phyloP scores from a whole-genome alignment of 768 basidiomycete genomes.

The Erythrobasidium yunnanense region DNA sequence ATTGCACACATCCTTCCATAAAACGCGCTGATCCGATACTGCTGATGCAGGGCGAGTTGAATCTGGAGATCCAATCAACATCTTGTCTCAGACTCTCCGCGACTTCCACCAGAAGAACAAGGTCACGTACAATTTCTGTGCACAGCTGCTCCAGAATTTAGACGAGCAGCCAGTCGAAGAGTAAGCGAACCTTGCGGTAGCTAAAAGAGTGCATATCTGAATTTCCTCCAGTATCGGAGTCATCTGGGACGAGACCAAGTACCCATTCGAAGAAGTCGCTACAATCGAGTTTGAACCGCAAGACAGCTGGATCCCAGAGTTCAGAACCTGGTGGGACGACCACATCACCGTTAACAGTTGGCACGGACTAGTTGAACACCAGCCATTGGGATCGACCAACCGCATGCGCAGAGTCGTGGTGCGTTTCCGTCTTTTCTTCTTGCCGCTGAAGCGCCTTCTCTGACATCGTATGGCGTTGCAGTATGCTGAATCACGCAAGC shows the following conservation, averaged over 20 bases:
- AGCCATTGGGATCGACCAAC: slow-evolving; percentile 24
- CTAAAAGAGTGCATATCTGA: background rate
- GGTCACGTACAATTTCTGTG: slow-evolving; percentile 25
- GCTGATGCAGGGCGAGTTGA: no score
- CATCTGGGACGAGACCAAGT: slow-evolving; percentile 27
- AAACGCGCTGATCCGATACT: background rate
- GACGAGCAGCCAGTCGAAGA: slow-evolving; percentile 28
- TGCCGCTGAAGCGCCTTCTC: no score
- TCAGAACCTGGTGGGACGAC: slow-evolving; percentile 27
- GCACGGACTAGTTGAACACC: slow-evolving; percentile 24
- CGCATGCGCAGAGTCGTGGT: slow-evolving; percentile 16
- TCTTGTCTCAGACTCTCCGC: slow-evolving; percentile 8
- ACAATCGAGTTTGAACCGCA: slow-evolving; percentile 27
- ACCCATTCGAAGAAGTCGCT: slow-evolving; percentile 26
- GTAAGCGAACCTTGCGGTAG: background rate
- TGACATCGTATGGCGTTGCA: background rate
- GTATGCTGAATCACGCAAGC: slow-evolving; percentile 26
- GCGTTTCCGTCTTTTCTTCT: background rate
- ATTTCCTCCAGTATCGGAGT: background rate
- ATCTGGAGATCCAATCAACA: slow-evolving; percentile 24
- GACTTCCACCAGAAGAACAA: slow-evolving; percentile 25
- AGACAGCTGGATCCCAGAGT: slow-evolving; percentile 26
- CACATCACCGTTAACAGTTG: slow-evolving; percentile 25
- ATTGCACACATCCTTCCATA: background rate
- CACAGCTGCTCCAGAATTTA: slow-evolving; percentile 18